Base-by-base conservation (phyloP, 23 red algal species). In the Gracilaria domingensis region DNA sequence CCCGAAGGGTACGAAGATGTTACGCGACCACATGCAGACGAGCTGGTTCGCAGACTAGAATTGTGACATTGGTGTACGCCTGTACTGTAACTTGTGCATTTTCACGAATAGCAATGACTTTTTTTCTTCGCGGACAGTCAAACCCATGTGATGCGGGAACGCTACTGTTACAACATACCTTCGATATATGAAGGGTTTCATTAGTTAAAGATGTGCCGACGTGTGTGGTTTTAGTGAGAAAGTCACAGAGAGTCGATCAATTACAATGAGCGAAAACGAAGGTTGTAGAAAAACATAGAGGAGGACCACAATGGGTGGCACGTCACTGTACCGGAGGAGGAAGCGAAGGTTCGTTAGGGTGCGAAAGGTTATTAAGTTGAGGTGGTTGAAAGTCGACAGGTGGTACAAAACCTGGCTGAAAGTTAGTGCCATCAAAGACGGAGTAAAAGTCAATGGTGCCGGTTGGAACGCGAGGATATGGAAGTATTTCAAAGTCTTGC, bases 391-490 rank as follows among this genome's bases (percentile, higher is more conserved):
- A 77, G 72, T 85, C 56, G 5, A 69, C 58, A 32, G 84, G 84
- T 53, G 67, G 84, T 54, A 75, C 84, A 75, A 87, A 87, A 30
- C 84, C 84, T 28, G 84, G 84, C 51, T 87, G 84, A 57, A 87
- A 75, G 84, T 87, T 87, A 23, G 84, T 87, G 49, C 84, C 84
- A 61, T 87, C 69, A 74, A 87, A 87, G 9, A 87, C 84, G 48
- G 84, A 87, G 47, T 87, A 87, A 77, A 87, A 87, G 36, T 87
- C 45, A 37, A 87, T 87, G 9, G 49, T 57, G 36, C 84, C 84
- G 12, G 65, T 75, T 71, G 84, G 84, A 49, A 87, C 67, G 42
- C 66, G 35, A 0, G 64, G 39, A n/a, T 87, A 87, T n/a, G 50
- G 38, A 47, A 87, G 65, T n/a, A 87, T 8, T 26, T 87, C 67